Evolutionary conservation across 176 grass and related monocot genomes (phyloP), one percentile per base, ranked within the genome.

Genomic region (Sorghum bicolor): DNA sequence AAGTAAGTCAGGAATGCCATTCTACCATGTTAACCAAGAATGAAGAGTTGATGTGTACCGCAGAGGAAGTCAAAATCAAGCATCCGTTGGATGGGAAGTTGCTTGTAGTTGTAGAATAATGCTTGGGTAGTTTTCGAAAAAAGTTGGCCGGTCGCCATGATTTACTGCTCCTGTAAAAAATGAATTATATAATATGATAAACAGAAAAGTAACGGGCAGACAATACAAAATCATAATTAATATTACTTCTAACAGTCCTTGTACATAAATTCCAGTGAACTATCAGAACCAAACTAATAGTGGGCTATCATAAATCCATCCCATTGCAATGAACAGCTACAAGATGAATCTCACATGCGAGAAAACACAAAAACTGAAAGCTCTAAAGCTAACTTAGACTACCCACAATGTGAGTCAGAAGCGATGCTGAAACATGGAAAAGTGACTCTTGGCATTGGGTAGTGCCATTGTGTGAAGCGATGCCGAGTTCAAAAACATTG

Each of bases 21-120:
- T 78, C 44, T 57, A 53, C 26, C 5, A 68, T 83, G 64, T 67
- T 48, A 83, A 60, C 6, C 4, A 74, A 74, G 8, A 86, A 79
- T 70, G 17, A 76, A 80, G 64, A 13, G 31, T 60, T 34, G 11
- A 84, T 53, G 85, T 33, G n/a, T 85, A 95, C 96, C 96, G 63
- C 91, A 99, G 17, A 99, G 91, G 84, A 99, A 99, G 74, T 99
- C 93, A 89, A 99, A 99, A 80, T 99, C 96, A 62, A 98, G 96
- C 96, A 98, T 98, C 63, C 96, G 86, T 79, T 98, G 96, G 69
- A 95, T 98, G 12, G 96, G 96, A 44, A 98, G 96, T 80, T 98
- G 96, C 93, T 98, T 98, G 85, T 98, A 98, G 73, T 98, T 98
- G 75, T 98, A 98, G 83, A 98, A 98, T 81, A 98, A 84, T 58